Percentiles rank a stretch among this genome's conserved stretches.
Evolutionary conservation across 106 monocot genomes (phyloP).

Genomic region (Phalaenopsis equestris): DNA sequence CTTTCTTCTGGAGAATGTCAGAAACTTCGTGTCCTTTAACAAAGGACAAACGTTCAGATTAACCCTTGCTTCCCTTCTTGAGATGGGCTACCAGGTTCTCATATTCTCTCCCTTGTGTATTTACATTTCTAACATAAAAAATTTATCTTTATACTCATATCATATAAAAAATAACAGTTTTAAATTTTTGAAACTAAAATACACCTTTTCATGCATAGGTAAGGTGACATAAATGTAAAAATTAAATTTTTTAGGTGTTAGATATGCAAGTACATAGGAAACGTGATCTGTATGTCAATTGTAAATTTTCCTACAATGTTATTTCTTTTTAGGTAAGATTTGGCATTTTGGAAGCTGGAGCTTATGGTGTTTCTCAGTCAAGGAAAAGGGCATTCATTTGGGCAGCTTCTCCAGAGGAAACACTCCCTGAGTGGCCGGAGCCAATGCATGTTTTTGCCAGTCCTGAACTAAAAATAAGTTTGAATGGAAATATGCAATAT

Average conservation of each 20-base stretch:
- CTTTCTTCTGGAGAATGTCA: slow-evolving; percentile 95
- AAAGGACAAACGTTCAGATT: slow-evolving; percentile 95
- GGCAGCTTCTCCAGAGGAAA: slow-evolving; percentile 93
- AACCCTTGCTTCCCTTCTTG: slow-evolving; percentile 88
- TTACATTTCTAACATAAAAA: too few relatives aligned
- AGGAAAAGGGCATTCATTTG: slow-evolving; percentile 97
- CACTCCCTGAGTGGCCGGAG: slow-evolving; percentile 94
- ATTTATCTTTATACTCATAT: too few relatives aligned
- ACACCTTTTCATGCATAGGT: neutral
- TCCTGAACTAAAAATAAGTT: slow-evolving; percentile 71
- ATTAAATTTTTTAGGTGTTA: too few relatives aligned
- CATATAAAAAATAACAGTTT: too few relatives aligned
- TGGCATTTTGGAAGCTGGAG: slow-evolving; percentile 94
- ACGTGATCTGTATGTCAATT: too few relatives aligned
- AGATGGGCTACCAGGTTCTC: slow-evolving; percentile 98
- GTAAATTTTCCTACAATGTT: neutral
- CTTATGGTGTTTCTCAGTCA: slow-evolving; percentile 95
- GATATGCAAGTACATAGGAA: too few relatives aligned
- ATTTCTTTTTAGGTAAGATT: slow-evolving; percentile 67
- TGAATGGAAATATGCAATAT: slow-evolving; percentile 47
- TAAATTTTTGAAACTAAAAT: neutral
- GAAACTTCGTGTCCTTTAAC: slow-evolving; percentile 96
- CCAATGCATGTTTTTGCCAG: slow-evolving; percentile 96
- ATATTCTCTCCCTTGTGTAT: neutral
- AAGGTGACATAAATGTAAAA: too few relatives aligned